Evolutionary conservation across 1,139 yeast species (phyloP), one percentile per base, ranked within the genome.

Genomic region (Martiniozyma asiatica): DNA sequence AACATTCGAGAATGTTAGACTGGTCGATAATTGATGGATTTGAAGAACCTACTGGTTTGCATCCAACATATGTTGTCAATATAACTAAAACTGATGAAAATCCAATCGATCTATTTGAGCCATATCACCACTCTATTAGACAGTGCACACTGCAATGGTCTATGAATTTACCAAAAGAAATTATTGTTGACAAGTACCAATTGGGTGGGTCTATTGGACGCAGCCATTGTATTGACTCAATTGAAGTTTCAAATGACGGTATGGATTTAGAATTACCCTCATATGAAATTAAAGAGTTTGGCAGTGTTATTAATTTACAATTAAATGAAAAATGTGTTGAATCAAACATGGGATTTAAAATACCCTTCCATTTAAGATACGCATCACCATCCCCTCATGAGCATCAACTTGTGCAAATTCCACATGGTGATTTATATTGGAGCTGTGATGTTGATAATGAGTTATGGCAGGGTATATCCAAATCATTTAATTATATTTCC

Each of bases 321-420:
- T 17, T 51, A 19, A 39, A 47, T 12, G 36, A 32, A 3, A 25
- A 38, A 2, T 23, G 38, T 20, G 16, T 32, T 10, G 8, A 22
- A 5, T 25, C 26, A 3, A 20, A 25, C 9, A 34, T 33, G 2
- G 36, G 32, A 5, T 43, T 50, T 26, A 41, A 40, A 22, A 13
- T 51, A 5, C 55, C 55, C 2, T 26, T 50, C 20, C 56, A 51
- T 40, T 29, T 47, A 21, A 34, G 56, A 18, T 51, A 51, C 25
- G 45, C 41, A 1, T 32, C 32, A 16, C 54, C 54, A 2, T 25
- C 20, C 8, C 8, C 14, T 2, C 31, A 34, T 2, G 36, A 38
- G 4, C 25, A 22, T 8, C 14, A 26, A 8, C 20, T 21, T 5
- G 23, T 32, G 8, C 20, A 20, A 20, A 14, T 43, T 3, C 45